A percentile compares a stretch with the other conserved stretches of the same genome.
These are phyloP conservation scores for Exophiala calicioides DNA, from an alignment of 2,329 filamentous ascomycete genomes.

Conservation along the genomic window DNA sequence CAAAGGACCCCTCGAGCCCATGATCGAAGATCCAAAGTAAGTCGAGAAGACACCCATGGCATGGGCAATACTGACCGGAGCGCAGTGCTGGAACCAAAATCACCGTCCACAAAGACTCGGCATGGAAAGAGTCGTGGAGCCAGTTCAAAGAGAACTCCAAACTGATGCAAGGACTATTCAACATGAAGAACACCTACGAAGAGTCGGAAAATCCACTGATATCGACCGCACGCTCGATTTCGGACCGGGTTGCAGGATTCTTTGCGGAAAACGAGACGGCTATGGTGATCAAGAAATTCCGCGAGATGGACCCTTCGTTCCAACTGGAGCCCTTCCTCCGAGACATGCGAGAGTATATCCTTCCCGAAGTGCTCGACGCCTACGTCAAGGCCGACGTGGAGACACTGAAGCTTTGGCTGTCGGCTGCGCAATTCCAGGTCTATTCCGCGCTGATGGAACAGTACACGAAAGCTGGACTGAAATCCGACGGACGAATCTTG, in stretches of 20 bases:
- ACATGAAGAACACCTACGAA: slow-evolving; percentile 81
- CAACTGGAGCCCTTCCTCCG: slow-evolving; percentile 92
- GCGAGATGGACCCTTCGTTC: slow-evolving; percentile 91
- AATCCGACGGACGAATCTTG: slow-evolving; percentile 90
- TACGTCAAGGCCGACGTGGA: slow-evolving; percentile 96
- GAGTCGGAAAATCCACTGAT: slow-evolving; percentile 98
- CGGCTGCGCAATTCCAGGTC: slow-evolving; percentile 91
- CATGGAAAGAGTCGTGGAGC: slow-evolving; percentile 98
- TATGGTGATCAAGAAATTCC: slow-evolving; percentile 96
- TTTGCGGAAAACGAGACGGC: slow-evolving; percentile 99
- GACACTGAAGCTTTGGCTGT: slow-evolving; percentile 91
- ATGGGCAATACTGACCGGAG: slow-evolving; percentile 28
- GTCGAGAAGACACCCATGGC: slow-evolving; percentile 38
- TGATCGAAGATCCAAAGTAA: slow-evolving; percentile 86
- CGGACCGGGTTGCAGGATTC: slow-evolving; percentile 88
- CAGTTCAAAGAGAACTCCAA: slow-evolving; percentile 90
- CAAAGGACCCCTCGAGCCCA: slow-evolving; percentile 58
- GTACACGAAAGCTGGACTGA: slow-evolving; percentile 88
- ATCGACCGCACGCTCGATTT: slow-evolving; percentile 88
- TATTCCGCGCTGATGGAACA: slow-evolving; percentile 97
- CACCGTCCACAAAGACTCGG: slow-evolving; percentile 93
- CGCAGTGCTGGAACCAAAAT: slow-evolving; percentile 86
- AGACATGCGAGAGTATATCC: slow-evolving; percentile 95
- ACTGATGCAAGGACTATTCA: slow-evolving; percentile 84
- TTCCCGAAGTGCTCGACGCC: slow-evolving; percentile 94